Conservation (phyloP, 2,329 filamentous ascomycete genomes). For the Microcyclosporella mali region DNA sequence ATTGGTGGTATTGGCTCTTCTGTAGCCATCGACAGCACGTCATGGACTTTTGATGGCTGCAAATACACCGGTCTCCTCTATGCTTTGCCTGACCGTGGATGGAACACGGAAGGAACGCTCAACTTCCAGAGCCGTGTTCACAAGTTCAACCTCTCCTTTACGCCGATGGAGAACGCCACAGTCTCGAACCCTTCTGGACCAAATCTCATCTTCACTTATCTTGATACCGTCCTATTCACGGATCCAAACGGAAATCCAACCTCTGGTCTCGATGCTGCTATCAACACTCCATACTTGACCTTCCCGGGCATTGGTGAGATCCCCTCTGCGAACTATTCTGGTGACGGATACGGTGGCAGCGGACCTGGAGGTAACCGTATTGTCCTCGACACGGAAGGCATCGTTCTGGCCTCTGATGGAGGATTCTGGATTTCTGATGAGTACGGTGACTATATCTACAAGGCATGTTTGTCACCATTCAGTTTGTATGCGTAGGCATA, state of each 20-base stretch:
- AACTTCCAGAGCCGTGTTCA: slow-evolving; percentile 65
- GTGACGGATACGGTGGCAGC: slow-evolving; percentile 60
- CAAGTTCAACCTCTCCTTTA: slow-evolving; percentile 58
- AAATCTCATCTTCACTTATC: slow-evolving; percentile 58
- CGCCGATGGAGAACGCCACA: slow-evolving; percentile 47
- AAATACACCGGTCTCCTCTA: slow-evolving; percentile 57
- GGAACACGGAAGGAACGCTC: slow-evolving; percentile 62
- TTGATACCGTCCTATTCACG: slow-evolving; percentile 59
- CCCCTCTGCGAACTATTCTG: slow-evolving; percentile 57
- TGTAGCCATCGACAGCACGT: slow-evolving; percentile 54
- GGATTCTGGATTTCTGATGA: slow-evolving; percentile 64
- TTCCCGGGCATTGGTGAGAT: slow-evolving; percentile 48
- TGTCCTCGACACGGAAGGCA: slow-evolving; percentile 59
- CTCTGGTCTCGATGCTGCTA: slow-evolving; percentile 59
- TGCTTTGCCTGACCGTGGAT: slow-evolving; percentile 54
- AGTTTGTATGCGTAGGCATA: slow-evolving; percentile 34
- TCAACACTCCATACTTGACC: slow-evolving; percentile 43
- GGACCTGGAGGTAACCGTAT: slow-evolving; percentile 56
- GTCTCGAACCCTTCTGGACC: slow-evolving; percentile 48
- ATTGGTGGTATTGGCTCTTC: slow-evolving; percentile 61
- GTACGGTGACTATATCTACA: slow-evolving; percentile 49
- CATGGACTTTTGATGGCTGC: slow-evolving; percentile 51
- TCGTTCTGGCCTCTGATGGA: slow-evolving; percentile 55
- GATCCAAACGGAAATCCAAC: slow-evolving; percentile 57
- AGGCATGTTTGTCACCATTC: slow-evolving; percentile 27